Conservation (phyloP, 2,329 filamentous ascomycete species). For the Pseudogymnoascus sp. region DNA sequence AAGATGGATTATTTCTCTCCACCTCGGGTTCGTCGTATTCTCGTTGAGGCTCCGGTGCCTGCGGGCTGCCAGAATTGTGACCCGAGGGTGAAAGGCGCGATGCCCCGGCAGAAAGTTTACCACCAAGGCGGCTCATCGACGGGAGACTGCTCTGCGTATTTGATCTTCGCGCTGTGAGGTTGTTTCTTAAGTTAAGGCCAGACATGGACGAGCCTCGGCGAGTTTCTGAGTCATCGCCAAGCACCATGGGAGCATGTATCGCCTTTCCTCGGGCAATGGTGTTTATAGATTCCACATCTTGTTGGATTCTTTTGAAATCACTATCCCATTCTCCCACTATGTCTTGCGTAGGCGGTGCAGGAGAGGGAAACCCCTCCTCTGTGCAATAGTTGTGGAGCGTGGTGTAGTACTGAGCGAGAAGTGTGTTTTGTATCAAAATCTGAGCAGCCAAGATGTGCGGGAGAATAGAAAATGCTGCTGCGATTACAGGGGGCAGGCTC, state of each 20-base stretch:
- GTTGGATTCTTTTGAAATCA: slow-evolving; percentile 55
- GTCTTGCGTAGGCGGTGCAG: slow-evolving; percentile 64
- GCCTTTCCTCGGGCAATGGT: slow-evolving; percentile 62
- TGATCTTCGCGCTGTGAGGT: slow-evolving; percentile 36
- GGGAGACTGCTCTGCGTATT: slow-evolving; percentile 26
- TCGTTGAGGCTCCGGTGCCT: background rate
- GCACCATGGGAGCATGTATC: slow-evolving; percentile 44
- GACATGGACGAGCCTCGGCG: slow-evolving; percentile 24
- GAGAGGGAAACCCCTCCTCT: slow-evolving; percentile 61
- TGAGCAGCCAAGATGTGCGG: slow-evolving; percentile 64
- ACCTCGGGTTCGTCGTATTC: background rate
- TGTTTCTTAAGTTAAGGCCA: slow-evolving; percentile 29
- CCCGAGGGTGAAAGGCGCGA: slow-evolving; percentile 15
- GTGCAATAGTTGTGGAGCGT: slow-evolving; percentile 66
- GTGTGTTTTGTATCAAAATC: slow-evolving; percentile 68
- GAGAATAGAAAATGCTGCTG: slow-evolving; percentile 65
- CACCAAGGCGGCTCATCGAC: slow-evolving; percentile 30
- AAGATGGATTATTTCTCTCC: background rate
- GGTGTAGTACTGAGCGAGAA: slow-evolving; percentile 74
- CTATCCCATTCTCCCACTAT: slow-evolving; percentile 61
- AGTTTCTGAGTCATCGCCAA: slow-evolving; percentile 27
- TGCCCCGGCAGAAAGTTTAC: slow-evolving; percentile 26
- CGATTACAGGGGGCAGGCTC: slow-evolving; percentile 63
- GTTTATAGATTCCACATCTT: slow-evolving; percentile 58
- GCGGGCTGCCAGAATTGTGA: background rate